These are phyloP conservation scores for Oryza glaberrima DNA, from an alignment of 176 grass and related monocot genomes.

Conservation along the genomic window DNA sequence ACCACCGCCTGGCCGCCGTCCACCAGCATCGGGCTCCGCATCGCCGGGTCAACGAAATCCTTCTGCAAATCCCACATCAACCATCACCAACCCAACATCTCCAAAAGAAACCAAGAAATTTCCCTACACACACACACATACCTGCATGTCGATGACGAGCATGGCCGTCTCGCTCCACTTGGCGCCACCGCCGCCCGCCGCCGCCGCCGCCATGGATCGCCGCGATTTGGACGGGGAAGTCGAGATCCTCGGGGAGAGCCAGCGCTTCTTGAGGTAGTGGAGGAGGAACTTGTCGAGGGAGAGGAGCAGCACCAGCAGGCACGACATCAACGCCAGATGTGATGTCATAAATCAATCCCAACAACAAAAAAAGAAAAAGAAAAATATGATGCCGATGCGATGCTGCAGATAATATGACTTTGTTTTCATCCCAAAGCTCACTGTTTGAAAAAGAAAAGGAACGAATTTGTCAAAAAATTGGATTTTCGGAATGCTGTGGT, in stretches of 20 bases:
- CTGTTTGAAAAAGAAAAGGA: neutral
- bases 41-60: conserved; percentile 67
- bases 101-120: conserved; percentile 5
- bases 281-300: conserved; percentile 54
- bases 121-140: neutral
- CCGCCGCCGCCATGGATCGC: conserved; percentile 31
- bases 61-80: conserved; percentile 43
- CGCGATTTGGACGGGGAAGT: neutral
- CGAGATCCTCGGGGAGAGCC: conserved; percentile 25
- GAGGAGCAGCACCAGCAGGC: conserved; percentile 51
- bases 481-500: neutral
- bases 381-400: neutral
- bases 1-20: conserved; percentile 53
- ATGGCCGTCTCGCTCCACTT: conserved; percentile 62
- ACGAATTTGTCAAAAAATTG: neutral
- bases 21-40: conserved; percentile 56
- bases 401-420: neutral
- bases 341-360: conserved; percentile 53
- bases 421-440: neutral
- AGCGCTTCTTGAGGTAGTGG: conserved; percentile 48
- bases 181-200: neutral
- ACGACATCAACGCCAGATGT: conserved; percentile 51
- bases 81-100: neutral
- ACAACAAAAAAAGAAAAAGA: too few relatives aligned
- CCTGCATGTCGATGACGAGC: conserved; percentile 89